Evolutionary conservation across 2,329 filamentous ascomycete species (phyloP).

Genomic region (Cercospora sp.): DNA sequence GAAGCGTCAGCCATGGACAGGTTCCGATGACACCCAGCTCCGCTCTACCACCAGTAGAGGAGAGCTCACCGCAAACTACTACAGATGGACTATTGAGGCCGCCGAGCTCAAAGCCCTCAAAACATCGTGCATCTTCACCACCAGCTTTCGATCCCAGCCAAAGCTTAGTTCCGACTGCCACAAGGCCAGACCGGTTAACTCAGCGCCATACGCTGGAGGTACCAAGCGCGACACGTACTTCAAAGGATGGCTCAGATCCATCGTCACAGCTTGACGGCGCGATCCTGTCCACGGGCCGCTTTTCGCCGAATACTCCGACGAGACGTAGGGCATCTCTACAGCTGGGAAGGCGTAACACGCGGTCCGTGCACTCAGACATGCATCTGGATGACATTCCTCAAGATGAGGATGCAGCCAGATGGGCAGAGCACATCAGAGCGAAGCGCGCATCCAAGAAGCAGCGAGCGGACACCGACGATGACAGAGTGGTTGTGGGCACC

Average conservation of each 20-base stretch:
- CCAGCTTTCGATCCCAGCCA: slow-evolving; percentile 39
- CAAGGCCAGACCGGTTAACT: slow-evolving; percentile 61
- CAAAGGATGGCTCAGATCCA: slow-evolving; percentile 63
- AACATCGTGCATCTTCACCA: slow-evolving; percentile 39
- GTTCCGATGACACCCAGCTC: slow-evolving; percentile 29
- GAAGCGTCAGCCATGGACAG: slow-evolving; percentile 25
- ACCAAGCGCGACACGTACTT: slow-evolving; percentile 67
- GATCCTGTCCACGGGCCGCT: slow-evolving; percentile 69
- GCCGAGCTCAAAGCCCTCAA: slow-evolving; percentile 22
- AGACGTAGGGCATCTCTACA: slow-evolving; percentile 79
- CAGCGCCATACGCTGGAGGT: slow-evolving; percentile 89
- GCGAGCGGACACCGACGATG: slow-evolving; percentile 85
- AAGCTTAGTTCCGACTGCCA: slow-evolving; percentile 57
- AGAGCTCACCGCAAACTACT: slow-evolving; percentile 30
- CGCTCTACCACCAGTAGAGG: slow-evolving; percentile 33
- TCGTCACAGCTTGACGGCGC: slow-evolving; percentile 55
- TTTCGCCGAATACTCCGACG: slow-evolving; percentile 68
- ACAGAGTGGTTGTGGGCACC: slow-evolving; percentile 86
- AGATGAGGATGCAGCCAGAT: slow-evolving; percentile 87
- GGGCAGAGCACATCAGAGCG: slow-evolving; percentile 89
- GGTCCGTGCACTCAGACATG: slow-evolving; percentile 81
- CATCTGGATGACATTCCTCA: slow-evolving; percentile 79
- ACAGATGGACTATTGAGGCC: slow-evolving; percentile 33
- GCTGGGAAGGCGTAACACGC: slow-evolving; percentile 75
- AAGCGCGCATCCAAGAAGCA: slow-evolving; percentile 86